These are phyloP conservation scores for Lipomyces japonicus DNA, from an alignment of 805 yeast genomes.

Conservation along the genomic window DNA sequence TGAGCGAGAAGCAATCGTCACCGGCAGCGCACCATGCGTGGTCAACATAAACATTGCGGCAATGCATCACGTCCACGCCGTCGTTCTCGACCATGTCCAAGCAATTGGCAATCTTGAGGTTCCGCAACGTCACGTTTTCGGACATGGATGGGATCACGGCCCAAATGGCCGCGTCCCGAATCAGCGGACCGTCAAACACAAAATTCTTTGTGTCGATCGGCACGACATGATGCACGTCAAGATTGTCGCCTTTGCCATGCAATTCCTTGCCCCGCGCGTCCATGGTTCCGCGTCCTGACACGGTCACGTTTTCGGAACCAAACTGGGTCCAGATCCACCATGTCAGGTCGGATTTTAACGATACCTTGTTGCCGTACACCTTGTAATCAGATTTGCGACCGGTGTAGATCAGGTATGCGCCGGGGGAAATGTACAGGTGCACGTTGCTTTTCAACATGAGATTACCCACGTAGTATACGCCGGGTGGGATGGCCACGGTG, in stretches of 20 bases:
- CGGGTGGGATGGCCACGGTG: slow-evolving; percentile 16
- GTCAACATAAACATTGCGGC: slow-evolving; percentile 5
- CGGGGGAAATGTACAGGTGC: slow-evolving; percentile 10
- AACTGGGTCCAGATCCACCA: slow-evolving; percentile 13
- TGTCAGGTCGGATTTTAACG: not conserved
- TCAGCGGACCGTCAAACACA: slow-evolving; percentile 10
- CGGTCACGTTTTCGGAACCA: slow-evolving; percentile 2
- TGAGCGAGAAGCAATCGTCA: slow-evolving; percentile 21
- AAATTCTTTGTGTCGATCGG: slow-evolving; percentile 11
- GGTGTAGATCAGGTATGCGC: slow-evolving; percentile 11
- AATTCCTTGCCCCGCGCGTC: slow-evolving; percentile 14
- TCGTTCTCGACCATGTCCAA: slow-evolving; percentile 16
- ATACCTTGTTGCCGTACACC: slow-evolving; percentile 1
- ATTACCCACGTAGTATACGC: slow-evolving; percentile 12
- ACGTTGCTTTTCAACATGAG: slow-evolving; percentile 9
- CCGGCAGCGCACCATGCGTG: slow-evolving; percentile 15
- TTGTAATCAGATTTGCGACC: slow-evolving; percentile 5
- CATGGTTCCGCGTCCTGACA: slow-evolving; percentile 19
- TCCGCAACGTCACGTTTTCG: slow-evolving; percentile 1
- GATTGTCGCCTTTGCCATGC: not conserved
- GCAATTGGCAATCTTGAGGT: slow-evolving; percentile 14
- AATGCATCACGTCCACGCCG: slow-evolving; percentile 21
- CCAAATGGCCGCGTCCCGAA: slow-evolving; percentile 21
- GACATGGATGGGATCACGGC: slow-evolving; percentile 13
- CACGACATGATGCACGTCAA: slow-evolving; percentile 5